Evolutionary conservation across 495 filamentous ascomycete species (phyloP).

Genomic region (Xylaria palmicola): DNA sequence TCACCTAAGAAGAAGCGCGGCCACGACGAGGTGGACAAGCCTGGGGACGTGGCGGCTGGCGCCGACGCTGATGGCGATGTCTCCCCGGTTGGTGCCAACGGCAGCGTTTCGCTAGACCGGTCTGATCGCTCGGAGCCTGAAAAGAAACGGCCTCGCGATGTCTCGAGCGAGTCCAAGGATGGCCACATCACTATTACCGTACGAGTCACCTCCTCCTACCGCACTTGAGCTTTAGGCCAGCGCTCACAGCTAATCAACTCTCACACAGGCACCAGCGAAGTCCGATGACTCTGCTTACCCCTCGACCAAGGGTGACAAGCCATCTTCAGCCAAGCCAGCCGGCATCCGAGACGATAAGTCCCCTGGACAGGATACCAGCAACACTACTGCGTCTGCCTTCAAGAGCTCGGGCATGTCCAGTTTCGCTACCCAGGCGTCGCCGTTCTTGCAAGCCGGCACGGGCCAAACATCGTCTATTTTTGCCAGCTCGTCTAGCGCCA

Average conservation of each 20-base stretch:
- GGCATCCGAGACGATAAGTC: not conserved
- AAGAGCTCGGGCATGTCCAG: conserved; percentile 26
- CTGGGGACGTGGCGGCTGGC: conserved; percentile 25
- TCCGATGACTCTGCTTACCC: not conserved
- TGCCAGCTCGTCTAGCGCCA: conserved; percentile 22
- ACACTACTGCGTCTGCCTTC: conserved; percentile 26
- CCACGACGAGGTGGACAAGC: conserved; percentile 49
- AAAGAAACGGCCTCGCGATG: conserved; percentile 55
- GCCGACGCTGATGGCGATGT: conserved; percentile 32
- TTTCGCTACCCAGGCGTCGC: conserved; percentile 30
- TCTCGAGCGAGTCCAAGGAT: conserved; percentile 26
- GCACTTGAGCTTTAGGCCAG: not conserved
- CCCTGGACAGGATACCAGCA: conserved; percentile 8
- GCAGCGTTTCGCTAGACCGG: conserved; percentile 33
- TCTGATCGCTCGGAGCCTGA: conserved; percentile 51
- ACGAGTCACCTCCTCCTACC: not conserved
- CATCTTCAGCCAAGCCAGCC: conserved; percentile 3
- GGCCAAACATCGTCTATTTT: conserved; percentile 38
- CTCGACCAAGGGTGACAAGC: conserved; percentile 7
- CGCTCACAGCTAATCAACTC: conserved; percentile 1
- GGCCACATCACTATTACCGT: conserved; percentile 1
- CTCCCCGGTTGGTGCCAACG: conserved; percentile 34
- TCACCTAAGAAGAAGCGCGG: conserved; percentile 60
- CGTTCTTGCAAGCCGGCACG: conserved; percentile 31
- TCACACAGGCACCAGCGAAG: not conserved